phyloP scores from a whole-genome alignment of 305 asterid species.

The Solanum hybrid region DNA sequence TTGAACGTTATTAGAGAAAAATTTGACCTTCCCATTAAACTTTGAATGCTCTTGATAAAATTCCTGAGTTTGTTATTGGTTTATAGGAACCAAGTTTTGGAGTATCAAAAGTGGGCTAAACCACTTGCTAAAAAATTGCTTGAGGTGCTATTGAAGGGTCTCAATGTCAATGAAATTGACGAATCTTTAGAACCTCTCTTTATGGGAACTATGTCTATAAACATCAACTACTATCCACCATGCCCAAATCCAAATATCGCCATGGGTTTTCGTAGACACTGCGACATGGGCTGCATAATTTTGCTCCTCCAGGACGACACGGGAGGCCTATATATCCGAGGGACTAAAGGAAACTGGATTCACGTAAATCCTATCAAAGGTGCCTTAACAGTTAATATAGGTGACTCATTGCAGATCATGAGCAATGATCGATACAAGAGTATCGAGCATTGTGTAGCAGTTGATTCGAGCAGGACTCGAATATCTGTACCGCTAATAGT shows the following conservation, averaged over 20 bases:
- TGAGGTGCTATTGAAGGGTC: not conserved
- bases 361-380: constrained; percentile 1
- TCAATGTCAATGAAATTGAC: not conserved
- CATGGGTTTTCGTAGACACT: not conserved
- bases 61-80: not conserved
- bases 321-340: not conserved
- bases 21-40: rapidly evolving
- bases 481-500: not conserved
- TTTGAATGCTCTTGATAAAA: not conserved
- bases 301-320: constrained; percentile 1
- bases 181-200: not conserved
- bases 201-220: constrained; percentile 5
- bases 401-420: constrained; percentile 4
- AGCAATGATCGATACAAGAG: constrained; percentile 6
- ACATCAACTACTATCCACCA: constrained; percentile 3
- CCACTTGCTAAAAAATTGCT: not conserved
- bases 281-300: not conserved
- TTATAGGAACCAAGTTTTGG: not conserved
- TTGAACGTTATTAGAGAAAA: not conserved
- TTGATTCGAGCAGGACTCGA: not conserved
- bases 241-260: constrained; percentile 3
- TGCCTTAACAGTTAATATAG: not conserved
- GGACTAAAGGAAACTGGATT: not conserved
- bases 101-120: not conserved
- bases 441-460: not conserved